Conservation (phyloP, 2,329 filamentous ascomycete genomes). For the Metarhizium rileyi region DNA sequence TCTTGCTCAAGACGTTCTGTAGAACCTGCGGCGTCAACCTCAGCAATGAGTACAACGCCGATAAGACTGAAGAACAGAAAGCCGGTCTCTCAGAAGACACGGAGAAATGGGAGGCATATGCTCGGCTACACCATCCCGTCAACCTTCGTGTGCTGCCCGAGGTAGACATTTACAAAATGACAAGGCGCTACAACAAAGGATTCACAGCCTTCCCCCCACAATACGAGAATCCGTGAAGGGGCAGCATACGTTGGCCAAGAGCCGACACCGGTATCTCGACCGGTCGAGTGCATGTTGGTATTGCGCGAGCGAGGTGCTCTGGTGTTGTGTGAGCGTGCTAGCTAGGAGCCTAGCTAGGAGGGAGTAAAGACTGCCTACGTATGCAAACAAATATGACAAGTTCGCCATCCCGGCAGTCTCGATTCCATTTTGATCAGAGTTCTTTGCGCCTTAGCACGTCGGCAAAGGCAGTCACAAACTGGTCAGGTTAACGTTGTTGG, state of each 20-base stretch:
- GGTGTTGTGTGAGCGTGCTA: background rate
- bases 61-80: constrained; percentile 27
- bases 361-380: background rate
- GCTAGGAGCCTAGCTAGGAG: too few species aligned
- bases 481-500: too few species aligned
- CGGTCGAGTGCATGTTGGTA: too few species aligned
- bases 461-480: too few species aligned
- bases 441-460: too few species aligned
- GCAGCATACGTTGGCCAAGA: background rate
- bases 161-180: constrained; percentile 23
- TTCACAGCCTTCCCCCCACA: constrained; percentile 14
- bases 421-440: too few species aligned
- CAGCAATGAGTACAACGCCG: constrained; percentile 18
- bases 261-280: too few species aligned
- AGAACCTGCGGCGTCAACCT: constrained; percentile 36
- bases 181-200: background rate
- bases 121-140: constrained; percentile 17
- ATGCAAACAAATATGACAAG: background rate
- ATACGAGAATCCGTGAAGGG: constrained; percentile 32
- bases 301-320: background rate
- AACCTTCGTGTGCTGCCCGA: constrained; percentile 30
- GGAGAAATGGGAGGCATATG: constrained; percentile 7
- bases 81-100: constrained; percentile 19
- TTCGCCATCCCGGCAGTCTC: background rate
- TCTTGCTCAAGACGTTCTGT: constrained; percentile 36